Evolutionary conservation across 2,329 filamentous ascomycete species (phyloP).

Genomic region (Pseudogymnoascus sp.): DNA sequence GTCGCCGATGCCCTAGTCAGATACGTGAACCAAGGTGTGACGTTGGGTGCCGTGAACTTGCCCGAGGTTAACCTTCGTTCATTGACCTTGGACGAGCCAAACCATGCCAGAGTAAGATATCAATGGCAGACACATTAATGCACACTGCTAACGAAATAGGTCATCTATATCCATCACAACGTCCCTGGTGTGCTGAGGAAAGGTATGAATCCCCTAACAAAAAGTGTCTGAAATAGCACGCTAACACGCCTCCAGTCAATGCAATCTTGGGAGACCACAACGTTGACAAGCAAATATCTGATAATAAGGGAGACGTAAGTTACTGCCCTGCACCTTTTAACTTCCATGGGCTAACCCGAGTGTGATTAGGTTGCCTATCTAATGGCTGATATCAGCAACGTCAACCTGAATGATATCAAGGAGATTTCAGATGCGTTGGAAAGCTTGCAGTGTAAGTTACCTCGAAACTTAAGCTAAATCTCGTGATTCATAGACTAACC

Average conservation of each 20-base stretch:
- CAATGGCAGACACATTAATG: not conserved
- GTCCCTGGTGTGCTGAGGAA: conserved; percentile 88
- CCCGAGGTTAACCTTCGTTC: conserved; percentile 89
- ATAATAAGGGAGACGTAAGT: conserved; percentile 79
- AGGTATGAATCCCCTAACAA: conserved; percentile 38
- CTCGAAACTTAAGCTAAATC: not conserved
- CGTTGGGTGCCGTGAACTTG: conserved; percentile 87
- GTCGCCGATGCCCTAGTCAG: conserved; percentile 80
- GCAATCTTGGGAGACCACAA: conserved; percentile 92
- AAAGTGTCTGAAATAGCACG: conserved; percentile 16
- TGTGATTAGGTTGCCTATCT: conserved; percentile 68
- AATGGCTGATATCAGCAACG: conserved; percentile 93
- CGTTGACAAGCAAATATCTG: conserved; percentile 97
- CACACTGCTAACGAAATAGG: conserved; percentile 34
- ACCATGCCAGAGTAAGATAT: conserved; percentile 66
- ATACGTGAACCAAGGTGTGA: conserved; percentile 93
- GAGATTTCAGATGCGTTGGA: conserved; percentile 79
- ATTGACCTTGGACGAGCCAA: conserved; percentile 80
- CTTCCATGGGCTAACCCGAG: conserved; percentile 17
- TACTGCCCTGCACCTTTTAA: not conserved
- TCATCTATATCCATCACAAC: conserved; percentile 96
- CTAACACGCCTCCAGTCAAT: conserved; percentile 57
- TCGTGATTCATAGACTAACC: conserved; percentile 13
- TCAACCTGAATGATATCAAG: conserved; percentile 73
- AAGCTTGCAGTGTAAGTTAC: conserved; percentile 62